A percentile compares a stretch with the other conserved stretches of the same genome.
Evolutionary conservation across 1,139 yeast genomes (phyloP).

Genomic region (Geotrichum fermentans): DNA sequence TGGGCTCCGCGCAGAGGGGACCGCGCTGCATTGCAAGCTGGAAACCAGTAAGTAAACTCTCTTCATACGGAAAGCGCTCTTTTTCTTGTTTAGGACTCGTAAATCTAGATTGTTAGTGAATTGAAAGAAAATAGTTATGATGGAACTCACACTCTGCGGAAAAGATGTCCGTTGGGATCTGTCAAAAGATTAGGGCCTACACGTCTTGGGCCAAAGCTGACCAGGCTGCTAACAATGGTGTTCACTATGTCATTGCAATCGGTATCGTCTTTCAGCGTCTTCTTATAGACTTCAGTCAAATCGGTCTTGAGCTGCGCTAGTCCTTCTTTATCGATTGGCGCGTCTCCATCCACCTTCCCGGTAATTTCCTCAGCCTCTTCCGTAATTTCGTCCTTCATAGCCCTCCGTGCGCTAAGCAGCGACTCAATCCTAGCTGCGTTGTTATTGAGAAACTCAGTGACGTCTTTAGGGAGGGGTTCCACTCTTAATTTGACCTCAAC

Average conservation of each 20-base stretch:
- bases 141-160: constrained; percentile 17
- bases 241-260: constrained; percentile 26
- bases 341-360: background rate
- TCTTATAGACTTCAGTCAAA: constrained; percentile 5
- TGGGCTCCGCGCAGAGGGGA: constrained; percentile 81
- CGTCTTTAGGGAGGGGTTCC: constrained; percentile 52
- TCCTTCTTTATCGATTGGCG: constrained; percentile 7
- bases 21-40: constrained; percentile 81
- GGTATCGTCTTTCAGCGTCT: constrained; percentile 11
- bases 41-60: constrained; percentile 73
- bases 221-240: constrained; percentile 38
- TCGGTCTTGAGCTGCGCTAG: constrained; percentile 10
- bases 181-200: constrained; percentile 71
- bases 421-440: constrained; percentile 44
- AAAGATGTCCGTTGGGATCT: constrained; percentile 43
- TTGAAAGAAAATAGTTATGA: background rate
- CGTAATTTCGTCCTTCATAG: constrained; percentile 6
- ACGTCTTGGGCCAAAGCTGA: constrained; percentile 73
- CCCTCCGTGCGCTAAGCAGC: constrained; percentile 23
- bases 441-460: constrained; percentile 48
- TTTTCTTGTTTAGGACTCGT: background rate
- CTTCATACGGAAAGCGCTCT: constrained; percentile 46
- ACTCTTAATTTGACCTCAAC: constrained; percentile 45
- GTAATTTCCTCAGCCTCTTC: background rate
- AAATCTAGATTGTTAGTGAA: constrained; percentile 6